These are phyloP conservation scores for Candida sanyaensis DNA, from an alignment of 1,139 yeast genomes.

Conservation along the genomic window DNA sequence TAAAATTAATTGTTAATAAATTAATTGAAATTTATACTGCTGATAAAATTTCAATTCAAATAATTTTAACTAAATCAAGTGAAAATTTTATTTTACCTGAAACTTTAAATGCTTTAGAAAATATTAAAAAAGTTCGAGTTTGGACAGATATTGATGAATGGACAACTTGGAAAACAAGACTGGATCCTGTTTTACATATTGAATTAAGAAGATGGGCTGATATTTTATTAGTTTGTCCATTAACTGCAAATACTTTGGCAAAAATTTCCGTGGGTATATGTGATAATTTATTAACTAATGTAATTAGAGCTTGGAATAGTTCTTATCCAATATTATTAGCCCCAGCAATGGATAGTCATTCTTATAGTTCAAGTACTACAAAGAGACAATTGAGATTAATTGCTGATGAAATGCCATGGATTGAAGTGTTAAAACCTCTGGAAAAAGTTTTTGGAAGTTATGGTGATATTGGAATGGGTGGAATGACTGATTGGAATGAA, in stretches of 20 bases:
- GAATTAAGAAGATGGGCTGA: conserved; percentile 97
- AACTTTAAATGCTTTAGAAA: conserved; percentile 39
- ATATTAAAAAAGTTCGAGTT: conserved; percentile 51
- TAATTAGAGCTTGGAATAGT: conserved; percentile 90
- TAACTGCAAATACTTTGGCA: conserved; percentile 89
- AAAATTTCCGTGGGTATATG: conserved; percentile 88
- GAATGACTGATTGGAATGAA: conserved; percentile 90
- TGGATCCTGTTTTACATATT: conserved; percentile 91
- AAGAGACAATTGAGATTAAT: conserved; percentile 75
- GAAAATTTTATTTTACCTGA: conserved; percentile 76
- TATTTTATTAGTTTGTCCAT: conserved; percentile 81
- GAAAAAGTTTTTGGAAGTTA: conserved; percentile 91
- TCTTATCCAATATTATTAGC: conserved; percentile 85
- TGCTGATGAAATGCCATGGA: conserved; percentile 89
- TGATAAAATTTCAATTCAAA: conserved; percentile 74
- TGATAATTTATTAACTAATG: conserved; percentile 84
- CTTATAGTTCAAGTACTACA: conserved; percentile 85
- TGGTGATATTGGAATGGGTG: conserved; percentile 96
- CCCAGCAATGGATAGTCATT: conserved; percentile 92
- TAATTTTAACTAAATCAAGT: conserved; percentile 79
- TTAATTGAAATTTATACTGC: conserved; percentile 77
- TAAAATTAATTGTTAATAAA: conserved; percentile 72
- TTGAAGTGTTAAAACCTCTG: conserved; percentile 83
- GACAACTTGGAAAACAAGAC: conserved; percentile 80
- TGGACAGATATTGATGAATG: conserved; percentile 95